Base-by-base conservation (phyloP, 169 alveolate genomes). In the Plasmodium vivax region DNA sequence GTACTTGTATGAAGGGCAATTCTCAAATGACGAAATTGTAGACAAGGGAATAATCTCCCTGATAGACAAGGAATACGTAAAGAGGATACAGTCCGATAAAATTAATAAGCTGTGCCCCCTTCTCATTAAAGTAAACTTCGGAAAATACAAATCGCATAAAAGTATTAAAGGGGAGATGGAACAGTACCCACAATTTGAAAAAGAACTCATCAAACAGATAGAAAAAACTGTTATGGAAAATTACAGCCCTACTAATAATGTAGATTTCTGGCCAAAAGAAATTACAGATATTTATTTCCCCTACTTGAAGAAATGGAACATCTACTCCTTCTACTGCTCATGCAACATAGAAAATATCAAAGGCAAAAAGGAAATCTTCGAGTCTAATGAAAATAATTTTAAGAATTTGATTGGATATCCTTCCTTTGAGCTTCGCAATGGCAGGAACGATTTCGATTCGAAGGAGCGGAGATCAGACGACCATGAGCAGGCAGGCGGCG, bases 1-100 rank as follows among this genome's bases (percentile, higher is more conserved):
- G 95, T 92, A 92, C 19, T 56, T 92, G 58, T 92, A 82, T 82
- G 95, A 92, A 92, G 95, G 95, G 27, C 80, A 82, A 43, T 92
- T 92, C 83, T 82, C 56, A 12, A 82, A 62, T 19, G 95, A 92
- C 72, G 92, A 92, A 82, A 82, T 92, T 27, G 77, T 92, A 45
- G 95, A 56, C 41, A 92, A 82, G 30, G 95, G 95, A 36, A 58
- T 92, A 12, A 82, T 92, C 51, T 92, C 95, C 19, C 77, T 92
- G 27, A 92, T 92, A 32, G 95, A 92, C 51, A 92, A 92, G 58
- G 92, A 92, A 75, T 92, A 92, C 82, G 95, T 92, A 45, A 92
- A 83, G 54, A 41, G 83, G 58, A 45, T 92, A 82, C 72, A 82
- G 16, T 32, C 51, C 51, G 77, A 82, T 54, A 83, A 92, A 82